phyloP scores from a whole-genome alignment of 345 rosid genomes.

The Trapa incisa region DNA sequence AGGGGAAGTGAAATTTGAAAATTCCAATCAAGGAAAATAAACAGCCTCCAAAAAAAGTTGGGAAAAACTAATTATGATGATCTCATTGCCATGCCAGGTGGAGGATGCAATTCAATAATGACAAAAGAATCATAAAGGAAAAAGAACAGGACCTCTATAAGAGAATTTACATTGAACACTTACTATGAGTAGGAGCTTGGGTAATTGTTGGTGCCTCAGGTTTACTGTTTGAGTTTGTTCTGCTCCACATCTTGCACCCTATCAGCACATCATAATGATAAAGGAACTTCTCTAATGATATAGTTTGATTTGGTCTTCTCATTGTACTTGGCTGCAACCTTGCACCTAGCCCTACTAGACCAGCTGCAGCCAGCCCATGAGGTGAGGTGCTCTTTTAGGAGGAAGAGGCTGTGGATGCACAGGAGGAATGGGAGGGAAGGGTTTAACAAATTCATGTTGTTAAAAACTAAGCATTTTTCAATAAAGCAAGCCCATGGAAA shows the following conservation, averaged over 20 bases:
- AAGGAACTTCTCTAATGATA: background rate
- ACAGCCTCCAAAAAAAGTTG: background rate
- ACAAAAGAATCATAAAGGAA: background rate
- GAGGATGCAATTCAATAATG: background rate
- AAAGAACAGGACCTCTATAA: too few relatives aligned
- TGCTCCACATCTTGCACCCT: constrained; percentile 54
- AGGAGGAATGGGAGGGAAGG: background rate
- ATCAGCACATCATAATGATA: constrained; percentile 11
- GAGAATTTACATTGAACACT: constrained; percentile 1
- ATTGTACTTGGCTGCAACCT: background rate
- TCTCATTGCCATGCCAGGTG: too few relatives aligned
- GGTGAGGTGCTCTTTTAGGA: background rate
- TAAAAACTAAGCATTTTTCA: too few relatives aligned
- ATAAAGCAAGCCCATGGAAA: too few relatives aligned
- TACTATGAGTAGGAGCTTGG: constrained; percentile 75
- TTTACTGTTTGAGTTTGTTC: constrained; percentile 79
- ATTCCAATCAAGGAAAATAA: background rate
- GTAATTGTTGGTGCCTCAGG: constrained; percentile 75
- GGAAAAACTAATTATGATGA: background rate
- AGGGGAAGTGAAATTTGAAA: background rate
- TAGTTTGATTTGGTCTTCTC: background rate
- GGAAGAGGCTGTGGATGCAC: background rate
- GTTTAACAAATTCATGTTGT: background rate
- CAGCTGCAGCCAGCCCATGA: constrained; percentile 5
- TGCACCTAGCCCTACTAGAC: constrained; percentile 9